Evolutionary conservation across 2,329 filamentous ascomycete species (phyloP).

Genomic region (Paracoccidioides lutzii): DNA sequence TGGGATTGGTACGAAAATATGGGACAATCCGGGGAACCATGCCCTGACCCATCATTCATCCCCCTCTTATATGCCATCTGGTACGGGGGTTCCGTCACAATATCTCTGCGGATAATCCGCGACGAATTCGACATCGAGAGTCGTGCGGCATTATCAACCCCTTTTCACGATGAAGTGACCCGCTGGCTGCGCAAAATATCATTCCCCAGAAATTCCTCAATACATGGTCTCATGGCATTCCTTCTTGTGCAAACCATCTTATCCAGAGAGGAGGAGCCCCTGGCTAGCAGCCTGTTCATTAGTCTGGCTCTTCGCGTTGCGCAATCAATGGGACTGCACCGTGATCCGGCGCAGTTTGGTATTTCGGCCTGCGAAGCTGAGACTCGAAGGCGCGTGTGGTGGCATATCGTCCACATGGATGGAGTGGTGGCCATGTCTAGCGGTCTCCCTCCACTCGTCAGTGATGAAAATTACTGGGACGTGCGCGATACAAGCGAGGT

Average conservation of each 20-base stretch:
- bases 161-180: slow-evolving; percentile 32
- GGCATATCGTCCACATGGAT: slow-evolving; percentile 38
- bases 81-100: slow-evolving; percentile 36
- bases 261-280: slow-evolving; percentile 36
- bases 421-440: slow-evolving; percentile 38
- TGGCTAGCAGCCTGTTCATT: slow-evolving; percentile 37
- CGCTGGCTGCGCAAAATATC: slow-evolving; percentile 30
- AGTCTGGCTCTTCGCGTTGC: slow-evolving; percentile 36
- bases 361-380: slow-evolving; percentile 34
- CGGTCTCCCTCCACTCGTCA: slow-evolving; percentile 35
- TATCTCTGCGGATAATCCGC: slow-evolving; percentile 30
- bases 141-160: slow-evolving; percentile 25
- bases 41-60: slow-evolving; percentile 30
- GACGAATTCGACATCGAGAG: slow-evolving; percentile 27
- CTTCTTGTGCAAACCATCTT: slow-evolving; percentile 36
- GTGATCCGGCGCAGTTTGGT: slow-evolving; percentile 37
- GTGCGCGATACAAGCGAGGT: slow-evolving; percentile 35
- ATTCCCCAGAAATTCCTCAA: slow-evolving; percentile 34
- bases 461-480: slow-evolving; percentile 37
- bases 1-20: slow-evolving; percentile 35
- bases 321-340: slow-evolving; percentile 37
- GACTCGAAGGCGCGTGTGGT: slow-evolving; percentile 35
- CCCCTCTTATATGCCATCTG: slow-evolving; percentile 35
- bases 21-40: slow-evolving; percentile 25
- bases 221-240: slow-evolving; percentile 35